Evolutionary conservation across 208 protist genomes (phyloP), one percentile per base, ranked within the genome.

Genomic region (Leishmania tarentolae): DNA sequence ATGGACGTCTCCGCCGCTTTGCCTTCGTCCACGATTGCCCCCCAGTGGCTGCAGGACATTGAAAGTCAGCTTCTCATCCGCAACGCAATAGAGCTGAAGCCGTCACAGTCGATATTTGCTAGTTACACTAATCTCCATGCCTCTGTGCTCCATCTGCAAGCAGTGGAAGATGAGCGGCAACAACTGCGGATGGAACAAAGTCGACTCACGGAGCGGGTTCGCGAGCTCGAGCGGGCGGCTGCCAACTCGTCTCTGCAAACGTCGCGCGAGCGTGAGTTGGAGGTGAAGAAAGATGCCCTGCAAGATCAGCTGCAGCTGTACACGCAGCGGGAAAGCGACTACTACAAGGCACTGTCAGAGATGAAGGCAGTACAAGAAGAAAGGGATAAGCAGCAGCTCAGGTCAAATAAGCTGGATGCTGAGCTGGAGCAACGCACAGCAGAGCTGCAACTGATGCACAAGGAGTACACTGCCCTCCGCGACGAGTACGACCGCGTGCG

Each of bases 391-490:
- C 69, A 86, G 63, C 61, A 81, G 71, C 57, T 69, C 1, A 73
- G 82, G 3, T 35, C 80, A 17, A 40, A 65, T 19, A 47, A 42
- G 15, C 28, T 86, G 56, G 84, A 79, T 24, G 85, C 87, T 6
- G 81, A 85, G n/a, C 80, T 90, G 37, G 78, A 70, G 66, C 80
- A 92, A 69, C 85, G 80, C 75, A 90, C 88, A 53, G 82, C 81
- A n/a, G 88, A 93, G 71, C 75, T 94, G 65, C 82, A 81, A 46
- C 83, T 92, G 74, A 53, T 95, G 31, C 87, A 86, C 53, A 93
- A 91, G 80, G 90, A 93, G 73, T 94, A 94, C 80, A 85, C 86
- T 0, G 86, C 88, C 19, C 90, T 92, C 37, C 84, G 88, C 6
- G 87, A 95, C 42, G 92, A 93, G 80, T 89, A 90, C 77, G 83